A percentile compares a stretch with the other conserved stretches of the same genome.
These are phyloP conservation scores for Secale cereale DNA, from an alignment of 176 grass and related monocot species.

Conservation along the genomic window DNA sequence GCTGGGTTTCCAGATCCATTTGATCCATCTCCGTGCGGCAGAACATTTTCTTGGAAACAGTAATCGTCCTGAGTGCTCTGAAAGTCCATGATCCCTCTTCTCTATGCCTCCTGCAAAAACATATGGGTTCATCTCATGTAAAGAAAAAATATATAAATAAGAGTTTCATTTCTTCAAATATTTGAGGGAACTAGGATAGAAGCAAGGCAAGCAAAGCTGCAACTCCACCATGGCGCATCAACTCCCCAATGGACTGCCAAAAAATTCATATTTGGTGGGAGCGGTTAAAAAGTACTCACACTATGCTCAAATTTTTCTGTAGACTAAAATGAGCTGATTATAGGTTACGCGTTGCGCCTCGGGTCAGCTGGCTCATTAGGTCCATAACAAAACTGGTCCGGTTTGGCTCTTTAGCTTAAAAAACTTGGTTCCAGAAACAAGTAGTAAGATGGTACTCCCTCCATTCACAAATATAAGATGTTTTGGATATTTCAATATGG, in stretches of 20 bases:
- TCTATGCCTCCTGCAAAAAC: background rate
- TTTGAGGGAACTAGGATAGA: background rate
- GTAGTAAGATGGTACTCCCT: background rate
- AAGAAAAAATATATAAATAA: background rate
- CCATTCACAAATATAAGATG: no score
- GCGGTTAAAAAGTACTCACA: no score
- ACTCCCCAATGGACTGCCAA: background rate
- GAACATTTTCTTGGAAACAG: background rate
- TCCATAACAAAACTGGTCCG: background rate
- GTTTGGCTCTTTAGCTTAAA: background rate
- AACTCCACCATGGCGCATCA: background rate
- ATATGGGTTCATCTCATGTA: background rate
- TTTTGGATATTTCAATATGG: no score
- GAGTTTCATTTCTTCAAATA: background rate
- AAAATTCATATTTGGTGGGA: no score
- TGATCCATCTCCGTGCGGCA: background rate
- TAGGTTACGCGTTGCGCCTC: no score
- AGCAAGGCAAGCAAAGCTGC: background rate
- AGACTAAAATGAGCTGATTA: background rate
- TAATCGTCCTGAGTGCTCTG: background rate
- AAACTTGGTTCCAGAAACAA: background rate
- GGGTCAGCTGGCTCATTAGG: background rate
- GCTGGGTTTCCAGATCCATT: background rate
- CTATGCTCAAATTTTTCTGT: background rate
- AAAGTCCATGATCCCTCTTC: background rate